A percentile compares a stretch with the other conserved stretches of the same genome.
These are phyloP conservation scores for Vanrija sp. DNA, from an alignment of 1,284 basidiomycete species.

Conservation along the genomic window DNA sequence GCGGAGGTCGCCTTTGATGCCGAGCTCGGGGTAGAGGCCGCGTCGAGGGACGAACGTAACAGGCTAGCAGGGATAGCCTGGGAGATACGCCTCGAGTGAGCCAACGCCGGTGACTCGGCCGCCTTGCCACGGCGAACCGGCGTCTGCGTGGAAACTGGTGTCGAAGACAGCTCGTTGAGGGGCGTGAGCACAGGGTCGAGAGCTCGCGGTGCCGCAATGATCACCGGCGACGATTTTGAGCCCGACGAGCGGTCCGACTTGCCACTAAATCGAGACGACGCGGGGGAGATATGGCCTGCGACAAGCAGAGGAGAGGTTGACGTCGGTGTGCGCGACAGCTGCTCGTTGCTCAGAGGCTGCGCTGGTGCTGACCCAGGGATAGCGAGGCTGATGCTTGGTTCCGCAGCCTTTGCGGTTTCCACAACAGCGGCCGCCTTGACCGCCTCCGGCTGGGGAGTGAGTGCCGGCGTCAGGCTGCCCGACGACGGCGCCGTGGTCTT, in stretches of 20 bases:
- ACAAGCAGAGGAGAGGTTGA: background rate
- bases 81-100: constrained; percentile 15
- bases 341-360: background rate
- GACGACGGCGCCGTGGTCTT: background rate
- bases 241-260: background rate
- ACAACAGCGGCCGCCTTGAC: background rate
- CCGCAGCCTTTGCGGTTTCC: no score
- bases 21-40: no score
- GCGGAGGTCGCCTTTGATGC: no score
- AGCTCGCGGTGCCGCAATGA: background rate
- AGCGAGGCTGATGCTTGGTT: background rate
- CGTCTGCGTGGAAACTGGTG: background rate
- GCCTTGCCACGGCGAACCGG: background rate
- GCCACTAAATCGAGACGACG: constrained; percentile 1
- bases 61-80: constrained; percentile 9
- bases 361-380: background rate
- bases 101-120: constrained; percentile 11
- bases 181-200: constrained; percentile 19
- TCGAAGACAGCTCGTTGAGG: constrained; percentile 2
- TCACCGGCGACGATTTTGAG: background rate
- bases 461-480: background rate
- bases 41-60: no score
- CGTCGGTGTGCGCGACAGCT: background rate
- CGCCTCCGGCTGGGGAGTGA: background rate
- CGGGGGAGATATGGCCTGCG: constrained; percentile 3